These are phyloP conservation scores for Flueggea neowawraea DNA, from an alignment of 441 rosid species.

Conservation along the genomic window DNA sequence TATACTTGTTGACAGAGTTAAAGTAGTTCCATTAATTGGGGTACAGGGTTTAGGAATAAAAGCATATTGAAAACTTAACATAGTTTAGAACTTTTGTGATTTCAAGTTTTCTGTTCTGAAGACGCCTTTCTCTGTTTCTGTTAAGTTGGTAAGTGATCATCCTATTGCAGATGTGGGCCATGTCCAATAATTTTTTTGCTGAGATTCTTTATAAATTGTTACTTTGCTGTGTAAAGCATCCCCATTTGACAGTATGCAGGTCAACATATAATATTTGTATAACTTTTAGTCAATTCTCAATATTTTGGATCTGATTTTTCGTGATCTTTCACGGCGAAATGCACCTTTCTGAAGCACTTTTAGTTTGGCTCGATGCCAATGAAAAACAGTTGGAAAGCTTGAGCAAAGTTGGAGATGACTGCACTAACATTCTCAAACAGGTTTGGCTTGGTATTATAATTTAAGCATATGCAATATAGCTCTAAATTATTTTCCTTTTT, in stretches of 20 bases:
- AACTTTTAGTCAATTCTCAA: slow-evolving; percentile 4
- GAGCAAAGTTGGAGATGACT: slow-evolving; percentile 26
- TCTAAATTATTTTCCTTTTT: not conserved
- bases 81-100: not conserved
- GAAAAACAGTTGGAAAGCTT: slow-evolving; percentile 25
- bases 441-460: slow-evolving; percentile 23
- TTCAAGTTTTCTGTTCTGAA: not conserved
- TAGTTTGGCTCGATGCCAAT: slow-evolving; percentile 58
- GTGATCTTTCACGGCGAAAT: slow-evolving; percentile 55
- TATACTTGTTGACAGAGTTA: not conserved
- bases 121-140: not conserved
- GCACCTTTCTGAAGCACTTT: slow-evolving; percentile 68
- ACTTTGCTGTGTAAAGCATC: slow-evolving; percentile 51
- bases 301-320: slow-evolving; percentile 27
- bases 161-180: slow-evolving; percentile 58
- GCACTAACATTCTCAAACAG: slow-evolving; percentile 47
- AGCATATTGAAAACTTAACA: not conserved
- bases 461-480: not conserved
- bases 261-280: slow-evolving; percentile 18
- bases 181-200: slow-evolving; percentile 41
- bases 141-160: slow-evolving; percentile 15
- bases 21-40: not conserved
- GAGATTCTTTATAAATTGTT: slow-evolving; percentile 50
- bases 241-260: slow-evolving; percentile 65
- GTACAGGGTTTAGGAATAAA: not conserved